Evolutionary conservation across 1,284 basidiomycete species (phyloP), one percentile per base, ranked within the genome.

Genomic region (Boletus semigastroideus): DNA sequence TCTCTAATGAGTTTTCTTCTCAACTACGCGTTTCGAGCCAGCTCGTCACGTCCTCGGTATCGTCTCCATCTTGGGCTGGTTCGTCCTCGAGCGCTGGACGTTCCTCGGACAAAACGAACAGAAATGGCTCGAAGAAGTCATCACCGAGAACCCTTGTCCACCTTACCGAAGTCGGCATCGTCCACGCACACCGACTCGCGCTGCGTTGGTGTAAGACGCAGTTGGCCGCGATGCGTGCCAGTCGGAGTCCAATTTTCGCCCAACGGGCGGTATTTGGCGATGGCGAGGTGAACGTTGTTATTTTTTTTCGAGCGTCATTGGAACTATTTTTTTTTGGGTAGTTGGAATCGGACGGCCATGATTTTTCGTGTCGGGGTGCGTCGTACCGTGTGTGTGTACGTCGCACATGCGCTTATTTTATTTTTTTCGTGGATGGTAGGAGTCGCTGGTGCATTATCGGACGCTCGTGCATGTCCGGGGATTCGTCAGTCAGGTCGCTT

Each of bases 401-500:
- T 7, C n/a, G 5, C 36, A 14, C 25, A 7, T 12, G 31, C 5
- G n/a, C 17, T 34, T 7, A 11, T 33, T 14, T 25, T 25, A 49
- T n/a, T n/a, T 17, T 19, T 14, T 28, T 10, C 37, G 37, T 11
- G 22, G 22, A 22, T 22, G 4, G 17, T 50, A 84, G 82, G 78
- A 84, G 53, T 76, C 78, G 12, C 78, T 86, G 53, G 67, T 71
- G 3, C 74, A 76, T 4, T 84, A 88, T 63, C 80, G 84, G 44
- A 77, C 82, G 17, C 77, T 90, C n/a, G 83, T 83, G 1, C 87
- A 36, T 9, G 76, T 86, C 5, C 78, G 81, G 58, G 86, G 87
- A 16, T 90, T 90, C 59, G 83, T 90, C 34, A 80, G 83, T 46
- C 88, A 90, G 68, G 87, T 90, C 9, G 86, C 87, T 34, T 91